Base-by-base conservation (phyloP, 164 flowering plant species). In the Chloranthus sessilifolius region DNA sequence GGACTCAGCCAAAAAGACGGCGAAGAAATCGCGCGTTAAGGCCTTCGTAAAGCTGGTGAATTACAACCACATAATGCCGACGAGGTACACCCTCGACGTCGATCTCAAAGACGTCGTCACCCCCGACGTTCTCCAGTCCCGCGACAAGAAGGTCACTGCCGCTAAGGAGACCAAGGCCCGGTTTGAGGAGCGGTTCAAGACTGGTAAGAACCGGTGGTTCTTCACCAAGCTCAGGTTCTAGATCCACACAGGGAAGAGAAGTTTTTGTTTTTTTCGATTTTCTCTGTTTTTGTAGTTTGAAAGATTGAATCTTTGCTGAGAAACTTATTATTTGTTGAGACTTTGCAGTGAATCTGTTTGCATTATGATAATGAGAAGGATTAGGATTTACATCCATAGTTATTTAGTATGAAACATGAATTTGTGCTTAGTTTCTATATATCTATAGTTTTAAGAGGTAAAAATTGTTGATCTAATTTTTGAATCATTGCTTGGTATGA, bases 191-290 rank as follows among this genome's bases (percentile, higher is more conserved):
- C 45, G 78, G 55, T 74, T 70, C 70, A 70, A 70, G 66, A 64
- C 76, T 7, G 82, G 82, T 6, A 77, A 77, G 69, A 77, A 77
- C 54, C 42, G 82, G 53, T 77, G 82, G 82, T 77, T 77, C 60
- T 77, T 77, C 55, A 50, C 82, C 48, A 77, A 74, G 70, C 78
- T 76, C 56, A 62, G 81, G 63, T 76, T 76, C 47, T 75, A 47
- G 43, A 15, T 5, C 15, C 3, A 5, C 19, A 11, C 2, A 21
- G n/a, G 24, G 46, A 14, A n/a, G 14, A 21, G 46, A 10, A 43
- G 26, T 20, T 10, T 25, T 43, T 15, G 46, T 43, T 43, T 23
- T 21, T 21, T 11, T 20, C 46, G 26, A 3, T 12, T 15, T 37
- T 12, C 16, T 37, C 6, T 37, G 14, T 14, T 33, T 10, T 33